Percentiles rank a stretch among this genome's conserved stretches.
phyloP scores from a whole-genome alignment of 305 asterid species.

The Caryopteris hybrid region DNA sequence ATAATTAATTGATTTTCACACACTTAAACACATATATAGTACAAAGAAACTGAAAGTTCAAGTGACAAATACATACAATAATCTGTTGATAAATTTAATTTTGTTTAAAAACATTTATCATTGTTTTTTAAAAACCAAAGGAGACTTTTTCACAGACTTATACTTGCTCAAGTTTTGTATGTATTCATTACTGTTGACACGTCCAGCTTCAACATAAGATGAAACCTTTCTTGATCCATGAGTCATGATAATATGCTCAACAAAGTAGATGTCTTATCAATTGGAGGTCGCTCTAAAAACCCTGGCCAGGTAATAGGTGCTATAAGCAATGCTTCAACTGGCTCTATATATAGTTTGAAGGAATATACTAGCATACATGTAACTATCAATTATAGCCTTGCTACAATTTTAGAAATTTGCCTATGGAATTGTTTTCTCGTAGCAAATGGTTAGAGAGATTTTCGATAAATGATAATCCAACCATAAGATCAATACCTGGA shows the following conservation, averaged over 20 bases:
- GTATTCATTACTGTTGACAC: constrained; percentile 40
- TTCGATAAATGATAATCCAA: constrained; percentile 5
- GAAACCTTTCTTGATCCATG: constrained; percentile 54
- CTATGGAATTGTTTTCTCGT: background rate
- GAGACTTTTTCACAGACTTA: constrained; percentile 32
- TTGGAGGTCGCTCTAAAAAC: constrained; percentile 40
- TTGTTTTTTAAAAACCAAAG: background rate
- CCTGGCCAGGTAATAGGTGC: constrained; percentile 31
- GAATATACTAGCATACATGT: background rate
- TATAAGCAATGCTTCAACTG: background rate
- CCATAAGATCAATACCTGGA: background rate
- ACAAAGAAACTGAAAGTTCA: background rate
- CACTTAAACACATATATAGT: no score
- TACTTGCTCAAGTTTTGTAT: constrained; percentile 55
- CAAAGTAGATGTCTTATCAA: constrained; percentile 43
- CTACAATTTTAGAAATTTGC: background rate
- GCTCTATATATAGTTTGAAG: background rate
- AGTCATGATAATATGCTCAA: constrained; percentile 44
- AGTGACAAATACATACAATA: background rate
- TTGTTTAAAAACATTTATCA: background rate
- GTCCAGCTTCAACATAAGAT: constrained; percentile 68
- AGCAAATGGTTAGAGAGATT: background rate
- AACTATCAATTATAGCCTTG: background rate
- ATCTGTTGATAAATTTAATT: background rate
- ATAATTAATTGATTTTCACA: background rate